phyloP scores from a whole-genome alignment of 2,329 filamentous ascomycete genomes.

The Fusarium verrucosum region DNA sequence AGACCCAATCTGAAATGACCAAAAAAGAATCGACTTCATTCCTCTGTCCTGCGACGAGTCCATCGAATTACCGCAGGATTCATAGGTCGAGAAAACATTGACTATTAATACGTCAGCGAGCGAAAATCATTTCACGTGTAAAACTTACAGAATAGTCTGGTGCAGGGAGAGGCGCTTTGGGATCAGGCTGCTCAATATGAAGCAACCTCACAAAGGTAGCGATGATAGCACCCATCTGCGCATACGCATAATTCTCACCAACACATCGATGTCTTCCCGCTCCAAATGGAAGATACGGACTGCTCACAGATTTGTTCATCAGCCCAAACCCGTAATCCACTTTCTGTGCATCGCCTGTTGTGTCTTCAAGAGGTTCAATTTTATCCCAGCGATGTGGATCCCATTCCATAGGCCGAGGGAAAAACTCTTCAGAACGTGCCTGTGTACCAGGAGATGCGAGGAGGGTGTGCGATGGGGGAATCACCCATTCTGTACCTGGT shows the following conservation, averaged over 20 bases:
- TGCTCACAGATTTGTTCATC: conserved; percentile 87
- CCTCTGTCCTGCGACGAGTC: conserved; percentile 8
- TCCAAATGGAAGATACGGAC: conserved; percentile 92
- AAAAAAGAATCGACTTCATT: too few species aligned
- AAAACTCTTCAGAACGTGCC: conserved; percentile 75
- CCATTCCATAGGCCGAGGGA: conserved; percentile 83
- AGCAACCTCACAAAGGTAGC: conserved; percentile 79
- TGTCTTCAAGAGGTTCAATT: conserved; percentile 49
- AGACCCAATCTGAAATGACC: too few species aligned
- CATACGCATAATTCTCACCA: conserved; percentile 93
- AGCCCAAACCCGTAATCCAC: conserved; percentile 95
- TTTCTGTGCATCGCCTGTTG: conserved; percentile 73
- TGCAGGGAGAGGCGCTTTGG: conserved; percentile 71
- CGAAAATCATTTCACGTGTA: fast-evolving
- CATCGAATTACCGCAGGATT: conserved; percentile 34
- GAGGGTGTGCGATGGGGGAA: conserved; percentile 83
- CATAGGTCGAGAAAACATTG: conserved; percentile 41
- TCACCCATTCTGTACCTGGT: conserved; percentile 80
- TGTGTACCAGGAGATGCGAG: conserved; percentile 86
- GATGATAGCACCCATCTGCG: conserved; percentile 86
- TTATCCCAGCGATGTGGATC: conserved; percentile 89
- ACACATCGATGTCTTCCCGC: conserved; percentile 95
- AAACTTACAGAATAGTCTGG: conserved; percentile 66
- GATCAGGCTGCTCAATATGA: conserved; percentile 64
- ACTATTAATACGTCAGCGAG: conserved; percentile 8